Base-by-base conservation (phyloP, 2,329 filamentous ascomycete species). In the Xylariaceae sp. region DNA sequence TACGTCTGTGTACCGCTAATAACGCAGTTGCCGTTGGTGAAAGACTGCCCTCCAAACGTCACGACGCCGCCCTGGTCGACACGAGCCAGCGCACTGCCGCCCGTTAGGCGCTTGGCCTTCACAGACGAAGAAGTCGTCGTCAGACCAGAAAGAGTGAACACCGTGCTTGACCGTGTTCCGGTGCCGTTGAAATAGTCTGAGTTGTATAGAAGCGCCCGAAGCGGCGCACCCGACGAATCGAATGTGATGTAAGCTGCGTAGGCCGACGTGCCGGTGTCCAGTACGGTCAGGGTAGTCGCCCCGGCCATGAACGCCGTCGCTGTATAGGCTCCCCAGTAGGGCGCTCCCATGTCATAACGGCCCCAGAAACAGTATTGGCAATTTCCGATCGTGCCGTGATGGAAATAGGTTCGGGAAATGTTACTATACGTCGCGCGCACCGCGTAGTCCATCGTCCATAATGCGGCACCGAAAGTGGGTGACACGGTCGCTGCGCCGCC, bases 361-460 rank as follows among this genome's bases (percentile, higher is more conserved):
- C 59, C 59, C 56, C 56, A 63, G 44, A 64, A 64, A 16, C 35
- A 50, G 33, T 54, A 60, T 57, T 64, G 59, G 61, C 74, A 77
- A 54, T 75, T 73, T 3, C 73, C 74, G 7, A 78, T 68, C 0
- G 75, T 78, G 12, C 74, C 69, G 11, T 73, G 70, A 54, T 78
- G 75, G 64, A 76, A 78, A 50, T 75, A 77, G 0, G 61, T 60
- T n/a, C 65, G 60, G 12, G 65, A 64, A 27, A 70, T 64, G 49
- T 66, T 66, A 55, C 56, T 63, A 27, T 60, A 60, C 14, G 63
- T 57, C 1, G 64, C 63, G 5, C 64, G 63, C 3, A 69, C 52
- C 54, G 62, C 54, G 57, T 72, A 74, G 60, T 76, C 73, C 51
- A 76, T 63, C n/a, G 72, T 73, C 73, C 73, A 76, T 4, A 76